Conservation (phyloP, 2,329 filamentous ascomycete genomes). For the Trichoderma brevicompactum region DNA sequence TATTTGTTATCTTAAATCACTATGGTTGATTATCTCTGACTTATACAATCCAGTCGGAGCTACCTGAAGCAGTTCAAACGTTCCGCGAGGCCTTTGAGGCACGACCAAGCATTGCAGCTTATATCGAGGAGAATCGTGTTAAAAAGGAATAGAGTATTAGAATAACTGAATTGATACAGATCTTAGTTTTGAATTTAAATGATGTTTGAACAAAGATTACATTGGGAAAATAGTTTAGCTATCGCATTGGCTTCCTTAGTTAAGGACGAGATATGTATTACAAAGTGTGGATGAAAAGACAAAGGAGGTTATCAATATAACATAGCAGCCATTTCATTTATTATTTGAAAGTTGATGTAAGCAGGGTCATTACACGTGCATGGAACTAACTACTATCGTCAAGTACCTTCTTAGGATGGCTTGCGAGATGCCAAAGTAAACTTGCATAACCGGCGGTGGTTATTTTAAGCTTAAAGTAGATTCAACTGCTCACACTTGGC, state of each 20-base stretch:
- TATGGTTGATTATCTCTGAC: not conserved
- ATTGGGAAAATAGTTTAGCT: not conserved
- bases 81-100: constrained; percentile 22
- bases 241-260: not conserved
- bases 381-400: too few relatives aligned
- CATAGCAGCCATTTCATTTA: not conserved
- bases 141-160: not conserved
- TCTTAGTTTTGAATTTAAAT: too few relatives aligned
- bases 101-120: constrained; percentile 12
- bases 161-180: too few relatives aligned
- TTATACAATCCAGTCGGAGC: not conserved
- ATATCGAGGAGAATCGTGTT: constrained; percentile 7
- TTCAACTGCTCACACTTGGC: not conserved
- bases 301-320: not conserved
- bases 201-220: too few relatives aligned
- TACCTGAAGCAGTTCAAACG: constrained; percentile 10
- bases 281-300: not conserved
- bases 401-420: not conserved
- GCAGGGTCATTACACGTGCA: not conserved
- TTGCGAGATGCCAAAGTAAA: not conserved
- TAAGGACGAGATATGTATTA: too few relatives aligned
- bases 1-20: not conserved
- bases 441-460: not conserved
- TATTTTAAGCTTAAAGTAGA: not conserved
- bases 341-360: not conserved